phyloP scores from a whole-genome alignment of 2,329 filamentous ascomycete genomes.

The Pseudocercospora pini-densiflorae region DNA sequence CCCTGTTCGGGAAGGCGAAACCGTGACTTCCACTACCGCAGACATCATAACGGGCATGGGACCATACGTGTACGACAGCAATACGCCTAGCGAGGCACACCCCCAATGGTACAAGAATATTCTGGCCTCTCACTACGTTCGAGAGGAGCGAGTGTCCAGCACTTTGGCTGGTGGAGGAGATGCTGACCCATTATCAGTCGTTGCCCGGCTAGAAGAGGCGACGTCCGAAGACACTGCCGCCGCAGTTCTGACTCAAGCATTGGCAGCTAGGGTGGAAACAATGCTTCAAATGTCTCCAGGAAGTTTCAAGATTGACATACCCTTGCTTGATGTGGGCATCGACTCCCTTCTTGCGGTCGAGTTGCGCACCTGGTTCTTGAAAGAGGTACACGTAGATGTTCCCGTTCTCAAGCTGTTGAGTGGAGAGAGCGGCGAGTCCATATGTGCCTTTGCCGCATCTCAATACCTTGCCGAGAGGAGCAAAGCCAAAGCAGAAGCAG shows the following conservation, averaged over 20 bases:
- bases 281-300: slow-evolving; percentile 26
- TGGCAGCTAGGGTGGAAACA: slow-evolving; percentile 22
- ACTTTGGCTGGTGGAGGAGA: slow-evolving; percentile 3
- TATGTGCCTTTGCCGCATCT: slow-evolving; percentile 22
- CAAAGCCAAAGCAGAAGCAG: slow-evolving; percentile 7
- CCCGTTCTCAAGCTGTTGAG: slow-evolving; percentile 51
- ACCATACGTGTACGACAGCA: slow-evolving; percentile 20
- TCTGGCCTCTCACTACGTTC: slow-evolving; percentile 24
- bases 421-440: slow-evolving; percentile 20
- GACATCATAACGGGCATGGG: slow-evolving; percentile 26
- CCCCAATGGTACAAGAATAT: slow-evolving; percentile 27
- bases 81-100: slow-evolving; percentile 20
- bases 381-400: slow-evolving; percentile 50
- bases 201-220: slow-evolving; percentile 19
- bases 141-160: slow-evolving; percentile 19
- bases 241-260: slow-evolving; percentile 19
- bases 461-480: slow-evolving; percentile 24
- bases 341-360: slow-evolving; percentile 49
- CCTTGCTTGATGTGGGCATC: slow-evolving; percentile 41
- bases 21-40: slow-evolving; percentile 22
- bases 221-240: slow-evolving; percentile 18
- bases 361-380: slow-evolving; percentile 55
- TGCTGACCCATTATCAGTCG: slow-evolving; percentile 16
- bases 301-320: slow-evolving; percentile 18
- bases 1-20: slow-evolving; percentile 23